Base-by-base conservation (phyloP, 331 rosid genomes). In the Stylosanthes scabra region DNA sequence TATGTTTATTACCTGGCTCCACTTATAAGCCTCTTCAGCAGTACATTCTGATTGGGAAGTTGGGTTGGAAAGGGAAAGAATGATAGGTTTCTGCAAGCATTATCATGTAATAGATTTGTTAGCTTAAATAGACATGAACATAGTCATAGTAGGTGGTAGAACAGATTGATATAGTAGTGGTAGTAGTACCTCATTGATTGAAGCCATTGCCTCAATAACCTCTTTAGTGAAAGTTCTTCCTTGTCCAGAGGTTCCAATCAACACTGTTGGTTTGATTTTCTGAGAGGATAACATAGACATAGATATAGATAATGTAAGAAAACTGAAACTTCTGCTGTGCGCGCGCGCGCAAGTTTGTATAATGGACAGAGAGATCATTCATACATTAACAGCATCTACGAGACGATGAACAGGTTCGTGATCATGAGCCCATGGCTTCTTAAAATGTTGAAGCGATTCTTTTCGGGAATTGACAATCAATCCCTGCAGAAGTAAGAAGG, bases 11-110 rank as follows among this genome's bases (percentile, higher is more conserved):
- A 95, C 99, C 97, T 90, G 31, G 68, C 88, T 88, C 99, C 99
- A 95, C 55, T 54, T 75, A 66, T 95, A 95, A 63, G 99, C 99
- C 85, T 95, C 93, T 84, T 92, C 96, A 3, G 99, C 99, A 10
- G 99, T 95, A 71, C 99, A 95, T 88, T 95, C 99, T 52, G 99
- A 87, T 41, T 95, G 97, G 46, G 99, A 92, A 11, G 99, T 95
- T 44, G 99, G 99, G 84, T 95, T 95, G 70, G 99, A 95, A 76
- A 95, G 99, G 62, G 99, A 64, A 3, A 95, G 88, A 69, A 95
- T 87, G 59, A 95, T 83, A 58, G 99, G 99, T 85, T 45, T 92
- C 99, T 95, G 62, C 83, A 82, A 54, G 59, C 27, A 57, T 56
- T 46, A 39, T 44, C 69, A 68, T 16, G 59, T 15, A 47, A 59